Conservation (phyloP, 352 stramenopile genomes). For the Elongisporangium prolatum region DNA sequence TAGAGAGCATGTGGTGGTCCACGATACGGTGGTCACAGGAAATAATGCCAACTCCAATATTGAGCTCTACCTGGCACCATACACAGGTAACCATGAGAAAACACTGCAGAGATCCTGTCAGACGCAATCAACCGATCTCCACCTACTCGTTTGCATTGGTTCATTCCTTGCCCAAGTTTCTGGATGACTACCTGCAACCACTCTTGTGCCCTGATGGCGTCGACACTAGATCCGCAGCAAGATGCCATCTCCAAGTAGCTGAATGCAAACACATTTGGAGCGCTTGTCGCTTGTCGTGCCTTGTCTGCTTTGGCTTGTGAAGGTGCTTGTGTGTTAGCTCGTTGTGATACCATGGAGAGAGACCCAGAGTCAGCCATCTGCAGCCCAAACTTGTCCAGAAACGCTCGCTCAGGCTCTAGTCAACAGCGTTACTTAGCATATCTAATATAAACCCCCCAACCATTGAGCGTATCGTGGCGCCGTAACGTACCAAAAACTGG, state of each 20-base stretch:
- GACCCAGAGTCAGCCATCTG: conserved; percentile 11
- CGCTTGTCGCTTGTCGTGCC: conserved; percentile 6
- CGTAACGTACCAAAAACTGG: conserved; percentile 45
- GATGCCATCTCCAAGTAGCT: conserved; percentile 69
- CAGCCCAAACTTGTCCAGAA: conserved; percentile 49
- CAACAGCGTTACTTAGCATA: not conserved
- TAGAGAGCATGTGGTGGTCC: conserved; percentile 42
- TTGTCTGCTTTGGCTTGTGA: conserved; percentile 8
- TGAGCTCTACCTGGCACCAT: conserved; percentile 45
- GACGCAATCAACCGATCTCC: not conserved
- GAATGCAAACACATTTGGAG: conserved; percentile 22
- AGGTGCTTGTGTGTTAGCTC: not conserved
- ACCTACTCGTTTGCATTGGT: conserved; percentile 36
- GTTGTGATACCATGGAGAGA: not conserved
- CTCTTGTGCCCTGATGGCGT: conserved; percentile 46
- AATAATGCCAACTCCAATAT: conserved; percentile 57
- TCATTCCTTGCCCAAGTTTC: conserved; percentile 58
- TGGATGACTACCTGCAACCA: conserved; percentile 51
- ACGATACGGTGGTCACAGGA: conserved; percentile 37
- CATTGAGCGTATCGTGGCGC: not conserved
- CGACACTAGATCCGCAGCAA: conserved; percentile 43
- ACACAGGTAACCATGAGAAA: not conserved
- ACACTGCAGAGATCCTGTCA: not conserved
- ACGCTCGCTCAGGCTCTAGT: conserved; percentile 48
- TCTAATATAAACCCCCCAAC: not conserved